These are phyloP conservation scores for Sisymbrium altissimum DNA, from an alignment of 345 rosid genomes.

Conservation along the genomic window DNA sequence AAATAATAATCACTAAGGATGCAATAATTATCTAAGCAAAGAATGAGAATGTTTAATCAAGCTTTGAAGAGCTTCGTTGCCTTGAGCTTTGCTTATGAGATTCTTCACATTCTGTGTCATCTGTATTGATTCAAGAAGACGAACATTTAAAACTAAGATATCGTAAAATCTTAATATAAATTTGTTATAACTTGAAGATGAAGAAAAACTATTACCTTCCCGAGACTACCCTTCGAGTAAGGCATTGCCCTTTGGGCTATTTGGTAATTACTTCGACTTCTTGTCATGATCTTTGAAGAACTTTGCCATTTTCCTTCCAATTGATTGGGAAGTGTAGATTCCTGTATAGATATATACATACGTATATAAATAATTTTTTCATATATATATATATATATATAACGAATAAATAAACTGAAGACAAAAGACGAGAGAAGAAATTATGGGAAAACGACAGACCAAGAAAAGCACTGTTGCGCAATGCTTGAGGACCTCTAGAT, in stretches of 20 bases:
- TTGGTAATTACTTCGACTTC: constrained; percentile 59
- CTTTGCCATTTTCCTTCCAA: constrained; percentile 49
- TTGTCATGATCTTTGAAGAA: constrained; percentile 48
- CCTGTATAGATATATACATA: constrained; percentile 36
- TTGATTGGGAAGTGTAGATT: constrained; percentile 67
- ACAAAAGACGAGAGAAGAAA: background rate
- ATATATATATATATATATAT: background rate
- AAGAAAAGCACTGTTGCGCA: constrained; percentile 86
- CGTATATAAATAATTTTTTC: background rate
- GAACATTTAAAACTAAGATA: background rate
- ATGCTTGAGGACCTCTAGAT: constrained; percentile 78
- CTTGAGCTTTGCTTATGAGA: constrained; percentile 52
- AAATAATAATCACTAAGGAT: background rate
- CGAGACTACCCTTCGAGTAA: constrained; percentile 54
- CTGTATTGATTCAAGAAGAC: constrained; percentile 28
- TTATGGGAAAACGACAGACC: constrained; percentile 39
- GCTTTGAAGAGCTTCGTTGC: constrained; percentile 49
- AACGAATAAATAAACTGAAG: background rate
- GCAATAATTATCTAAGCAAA: constrained; percentile 42
- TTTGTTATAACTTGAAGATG: background rate
- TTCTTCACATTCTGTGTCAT: constrained; percentile 55
- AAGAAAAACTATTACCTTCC: constrained; percentile 39
- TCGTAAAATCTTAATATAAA: background rate
- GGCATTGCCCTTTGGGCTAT: constrained; percentile 54
- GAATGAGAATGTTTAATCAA: constrained; percentile 65